Base-by-base conservation (phyloP, 2,329 filamentous ascomycete species). In the Penicillium sclerotigenum region DNA sequence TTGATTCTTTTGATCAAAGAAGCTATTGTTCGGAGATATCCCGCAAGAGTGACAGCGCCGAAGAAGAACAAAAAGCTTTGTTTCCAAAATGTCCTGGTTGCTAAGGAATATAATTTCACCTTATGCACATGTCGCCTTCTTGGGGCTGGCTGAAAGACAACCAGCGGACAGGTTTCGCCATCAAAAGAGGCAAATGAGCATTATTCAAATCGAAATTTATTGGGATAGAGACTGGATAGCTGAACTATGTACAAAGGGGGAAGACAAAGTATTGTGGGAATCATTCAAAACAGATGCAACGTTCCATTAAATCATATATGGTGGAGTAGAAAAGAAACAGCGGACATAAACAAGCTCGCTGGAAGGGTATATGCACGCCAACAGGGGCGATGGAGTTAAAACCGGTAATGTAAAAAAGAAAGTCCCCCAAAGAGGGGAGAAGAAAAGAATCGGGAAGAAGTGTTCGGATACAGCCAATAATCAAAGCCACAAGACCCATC, bases 401-500 rank as follows among this genome's bases (percentile, higher is more conserved):
- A 37, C 4, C 3, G 46, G 41, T 43, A 47, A 45, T 36, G 26
- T 40, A 29, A 43, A n/a, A 42, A 36, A 38, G 34, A 10, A 36
- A 22, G 22, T 1, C 6, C 18, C 7, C 5, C 14, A 28, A 13
- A 10, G 40, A 24, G 18, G 24, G 18, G 11, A 52, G 1, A 11
- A 33, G 46, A 11, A 33, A 46, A 26, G 16, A 43, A 28, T 24
- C 6, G 47, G 11, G 37, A 47, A 31, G 33, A 11, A 42, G 9
- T 13, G 29, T 37, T 14, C n/a, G 22, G 10, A 36, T 77, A 13
- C n/a, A 14, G 31, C 13, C 34, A 10, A 14, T 16, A 16, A 28
- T 46, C 73, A 90, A 63, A 94, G 72, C 90, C 90, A 96, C 60
- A 96, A 76, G 70, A 97, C 74, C 93, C 93, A 97, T 68, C 82